Evolutionary conservation across 2,329 filamentous ascomycete genomes (phyloP).

Genomic region (Xylaria sp.): DNA sequence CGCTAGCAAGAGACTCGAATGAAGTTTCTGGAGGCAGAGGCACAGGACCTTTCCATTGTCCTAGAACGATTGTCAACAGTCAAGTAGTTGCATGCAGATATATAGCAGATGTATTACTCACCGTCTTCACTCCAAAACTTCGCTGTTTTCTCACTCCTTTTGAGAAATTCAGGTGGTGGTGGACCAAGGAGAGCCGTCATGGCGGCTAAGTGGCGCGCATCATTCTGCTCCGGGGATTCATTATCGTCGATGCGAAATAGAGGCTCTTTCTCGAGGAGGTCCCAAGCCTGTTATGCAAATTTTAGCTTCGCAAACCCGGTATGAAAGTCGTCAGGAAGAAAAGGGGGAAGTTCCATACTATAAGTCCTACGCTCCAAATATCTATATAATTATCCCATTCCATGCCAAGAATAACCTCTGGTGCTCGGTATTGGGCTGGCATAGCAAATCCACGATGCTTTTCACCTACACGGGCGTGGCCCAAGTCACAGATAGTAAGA

Average conservation of each 20-base stretch:
- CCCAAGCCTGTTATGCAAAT: conserved; percentile 17
- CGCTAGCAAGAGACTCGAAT: conserved; percentile 19
- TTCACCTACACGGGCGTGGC: conserved; percentile 21
- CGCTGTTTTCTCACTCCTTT: conserved; percentile 21
- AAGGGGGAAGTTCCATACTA: conserved; percentile 3
- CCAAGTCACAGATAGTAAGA: conserved; percentile 26
- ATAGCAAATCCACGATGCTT: conserved; percentile 17
- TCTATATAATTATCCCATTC: conserved; percentile 25
- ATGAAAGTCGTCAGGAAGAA: no score
- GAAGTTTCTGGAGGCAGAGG: conserved; percentile 9
- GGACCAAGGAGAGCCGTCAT: conserved; percentile 25
- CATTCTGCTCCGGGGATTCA: conserved; percentile 23
- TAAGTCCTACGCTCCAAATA: conserved; percentile 27
- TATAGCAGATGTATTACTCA: not conserved
- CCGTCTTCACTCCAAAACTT: conserved; percentile 25
- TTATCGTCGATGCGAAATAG: conserved; percentile 22
- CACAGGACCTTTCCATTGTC: conserved; percentile 21
- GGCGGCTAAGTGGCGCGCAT: conserved; percentile 21
- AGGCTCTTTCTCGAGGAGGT: conserved; percentile 23
- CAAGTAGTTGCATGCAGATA: not conserved
- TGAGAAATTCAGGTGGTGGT: conserved; percentile 11
- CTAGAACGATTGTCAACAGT: conserved; percentile 13
- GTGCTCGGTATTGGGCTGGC: conserved; percentile 23
- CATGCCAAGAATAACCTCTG: conserved; percentile 28
- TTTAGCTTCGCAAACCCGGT: not conserved